Conservation (phyloP, 768 basidiomycete genomes). For the Boletellus ananas region DNA sequence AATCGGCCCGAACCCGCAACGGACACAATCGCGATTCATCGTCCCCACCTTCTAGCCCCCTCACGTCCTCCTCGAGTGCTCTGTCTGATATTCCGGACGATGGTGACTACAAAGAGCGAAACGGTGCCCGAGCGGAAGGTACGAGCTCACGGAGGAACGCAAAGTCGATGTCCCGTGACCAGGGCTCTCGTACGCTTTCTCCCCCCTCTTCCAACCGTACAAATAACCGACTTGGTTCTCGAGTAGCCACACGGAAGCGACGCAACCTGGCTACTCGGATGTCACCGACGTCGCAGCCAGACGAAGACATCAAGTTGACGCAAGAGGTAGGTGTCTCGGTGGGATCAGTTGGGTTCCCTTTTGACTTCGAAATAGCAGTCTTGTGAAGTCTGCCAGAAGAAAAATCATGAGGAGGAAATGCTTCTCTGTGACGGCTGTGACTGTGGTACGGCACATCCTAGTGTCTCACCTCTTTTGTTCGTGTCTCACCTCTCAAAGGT, state of each 20-base stretch:
- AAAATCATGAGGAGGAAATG: slow-evolving; percentile 87
- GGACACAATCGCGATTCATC: slow-evolving; percentile 41
- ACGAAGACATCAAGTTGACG: slow-evolving; percentile 41
- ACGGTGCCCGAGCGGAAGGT: slow-evolving; percentile 38
- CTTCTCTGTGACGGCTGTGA: slow-evolving; percentile 88
- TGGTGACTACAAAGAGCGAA: slow-evolving; percentile 55
- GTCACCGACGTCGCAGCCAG: slow-evolving; percentile 24
- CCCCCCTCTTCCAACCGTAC: slow-evolving; percentile 1
- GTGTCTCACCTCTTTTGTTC: slow-evolving; percentile 7
- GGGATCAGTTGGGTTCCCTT: slow-evolving; percentile 3
- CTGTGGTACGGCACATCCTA: slow-evolving; percentile 47
- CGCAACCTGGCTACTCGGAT: slow-evolving; percentile 20
- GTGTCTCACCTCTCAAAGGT: slow-evolving; percentile 44
- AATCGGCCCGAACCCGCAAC: slow-evolving; percentile 38
- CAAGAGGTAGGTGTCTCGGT: slow-evolving; percentile 47
- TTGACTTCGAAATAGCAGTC: slow-evolving; percentile 52
- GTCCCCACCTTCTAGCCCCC: slow-evolving; percentile 68
- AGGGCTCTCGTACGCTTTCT: slow-evolving; percentile 35
- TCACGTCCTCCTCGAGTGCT: slow-evolving; percentile 73
- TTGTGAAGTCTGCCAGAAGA: slow-evolving; percentile 92
- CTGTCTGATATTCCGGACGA: slow-evolving; percentile 82
- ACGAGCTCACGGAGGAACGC: slow-evolving; percentile 49
- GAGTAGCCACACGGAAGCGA: slow-evolving; percentile 33
- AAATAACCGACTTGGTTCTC: slow-evolving; percentile 16
- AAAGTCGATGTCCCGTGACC: slow-evolving; percentile 52